These are phyloP conservation scores for Quercus lobata DNA, from an alignment of 331 rosid genomes.

Conservation along the genomic window DNA sequence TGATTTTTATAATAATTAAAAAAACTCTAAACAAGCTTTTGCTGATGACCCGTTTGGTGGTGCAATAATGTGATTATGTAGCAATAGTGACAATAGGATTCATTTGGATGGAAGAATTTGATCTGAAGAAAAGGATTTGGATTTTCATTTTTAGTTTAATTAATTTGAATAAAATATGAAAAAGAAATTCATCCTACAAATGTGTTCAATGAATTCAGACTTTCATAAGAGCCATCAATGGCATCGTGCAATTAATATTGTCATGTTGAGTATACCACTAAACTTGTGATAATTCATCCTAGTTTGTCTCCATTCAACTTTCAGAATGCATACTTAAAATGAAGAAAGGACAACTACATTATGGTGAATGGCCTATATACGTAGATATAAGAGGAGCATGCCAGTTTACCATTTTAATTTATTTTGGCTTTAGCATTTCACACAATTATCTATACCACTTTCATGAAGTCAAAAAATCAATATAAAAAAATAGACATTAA, in stretches of 20 bases:
- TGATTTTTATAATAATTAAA: background rate
- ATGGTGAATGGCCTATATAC: slow-evolving; percentile 38
- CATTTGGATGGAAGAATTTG: too few species aligned
- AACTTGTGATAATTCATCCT: slow-evolving; percentile 28
- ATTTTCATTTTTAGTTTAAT: too few species aligned
- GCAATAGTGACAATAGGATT: background rate
- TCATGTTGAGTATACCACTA: slow-evolving; percentile 15
- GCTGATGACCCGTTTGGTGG: background rate
- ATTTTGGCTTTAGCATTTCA: slow-evolving; percentile 18
- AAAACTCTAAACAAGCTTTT: background rate
- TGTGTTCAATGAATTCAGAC: background rate
- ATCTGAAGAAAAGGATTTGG: too few species aligned
- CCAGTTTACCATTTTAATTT: slow-evolving; percentile 39
- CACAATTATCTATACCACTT: slow-evolving; percentile 26
- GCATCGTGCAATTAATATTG: slow-evolving; percentile 15
- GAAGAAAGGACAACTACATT: slow-evolving; percentile 38
- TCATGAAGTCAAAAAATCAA: slow-evolving; percentile 30
- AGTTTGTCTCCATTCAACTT: slow-evolving; percentile 38
- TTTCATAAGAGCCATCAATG: background rate
- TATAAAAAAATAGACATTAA: slow-evolving; percentile 29
- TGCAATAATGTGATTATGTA: background rate
- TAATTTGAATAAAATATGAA: too few species aligned
- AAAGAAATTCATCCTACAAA: background rate
- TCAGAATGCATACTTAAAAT: slow-evolving; percentile 33
- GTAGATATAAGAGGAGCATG: slow-evolving; percentile 20